Conservation (phyloP, 1,284 basidiomycete genomes). For the Porogramme epimiltina region DNA sequence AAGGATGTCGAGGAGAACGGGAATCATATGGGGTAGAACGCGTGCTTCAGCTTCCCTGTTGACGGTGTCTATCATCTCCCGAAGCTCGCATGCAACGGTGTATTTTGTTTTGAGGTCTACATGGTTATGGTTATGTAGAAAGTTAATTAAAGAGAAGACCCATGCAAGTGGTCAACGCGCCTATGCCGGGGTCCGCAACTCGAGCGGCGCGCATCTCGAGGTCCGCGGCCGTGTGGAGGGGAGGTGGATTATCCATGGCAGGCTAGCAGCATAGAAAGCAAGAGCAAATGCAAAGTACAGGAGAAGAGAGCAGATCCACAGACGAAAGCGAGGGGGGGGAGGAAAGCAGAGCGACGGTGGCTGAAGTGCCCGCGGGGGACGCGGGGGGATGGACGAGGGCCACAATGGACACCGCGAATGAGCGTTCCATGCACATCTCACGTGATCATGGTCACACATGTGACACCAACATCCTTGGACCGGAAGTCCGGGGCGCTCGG, state of each 20-base stretch:
- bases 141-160: background rate
- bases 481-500: too few species aligned
- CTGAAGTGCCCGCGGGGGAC: conserved; percentile 15
- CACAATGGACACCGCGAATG: conserved; percentile 13
- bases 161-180: conserved; percentile 35
- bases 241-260: conserved; percentile 46
- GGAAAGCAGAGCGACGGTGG: conserved; percentile 6
- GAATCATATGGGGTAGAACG: conserved; percentile 73
- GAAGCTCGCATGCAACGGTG: conserved; percentile 75
- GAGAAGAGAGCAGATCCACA: background rate
- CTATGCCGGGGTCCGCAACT: conserved; percentile 73
- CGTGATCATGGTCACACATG: conserved; percentile 4
- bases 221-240: conserved; percentile 54
- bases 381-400: conserved; percentile 17
- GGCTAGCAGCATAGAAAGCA: conserved; percentile 9
- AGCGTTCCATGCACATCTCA: conserved; percentile 6
- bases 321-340: background rate
- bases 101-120: conserved; percentile 74
- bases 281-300: background rate
- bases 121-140: background rate
- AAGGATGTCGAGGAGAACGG: conserved; percentile 80
- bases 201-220: conserved; percentile 69
- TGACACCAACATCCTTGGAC: too few species aligned
- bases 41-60: conserved; percentile 81
- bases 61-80: conserved; percentile 85